phyloP scores from a whole-genome alignment of 2,329 filamentous ascomycete genomes.

The Monosporascus sp. region DNA sequence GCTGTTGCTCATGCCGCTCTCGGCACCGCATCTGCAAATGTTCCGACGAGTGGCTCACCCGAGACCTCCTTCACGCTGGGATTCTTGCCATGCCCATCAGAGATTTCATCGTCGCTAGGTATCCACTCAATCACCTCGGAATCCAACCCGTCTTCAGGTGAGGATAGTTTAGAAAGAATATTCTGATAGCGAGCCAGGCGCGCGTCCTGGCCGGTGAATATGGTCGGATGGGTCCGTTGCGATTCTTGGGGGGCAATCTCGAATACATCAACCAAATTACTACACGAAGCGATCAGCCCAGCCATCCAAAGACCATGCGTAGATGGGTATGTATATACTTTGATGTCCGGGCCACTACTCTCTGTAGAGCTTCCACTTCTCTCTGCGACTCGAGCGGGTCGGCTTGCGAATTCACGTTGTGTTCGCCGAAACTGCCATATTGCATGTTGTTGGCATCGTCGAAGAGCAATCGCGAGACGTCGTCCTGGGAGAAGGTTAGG shows the following conservation, averaged over 20 bases:
- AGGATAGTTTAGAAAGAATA: conserved; percentile 55
- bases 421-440: conserved; percentile 60
- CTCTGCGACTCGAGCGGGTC: conserved; percentile 59
- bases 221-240: conserved; percentile 22
- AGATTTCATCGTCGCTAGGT: conserved; percentile 43
- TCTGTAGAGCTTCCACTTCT: conserved; percentile 60
- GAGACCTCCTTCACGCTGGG: conserved; percentile 34
- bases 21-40: conserved; percentile 55
- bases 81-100: conserved; percentile 38
- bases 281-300: conserved; percentile 29
- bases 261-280: conserved; percentile 65
- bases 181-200: conserved; percentile 56
- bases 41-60: conserved; percentile 49
- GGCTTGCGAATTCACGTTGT: conserved; percentile 48
- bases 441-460: conserved; percentile 55
- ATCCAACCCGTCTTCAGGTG: conserved; percentile 36
- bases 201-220: conserved; percentile 47
- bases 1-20: conserved; percentile 38
- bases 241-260: conserved; percentile 54
- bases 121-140: conserved; percentile 47
- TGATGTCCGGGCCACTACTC: conserved; percentile 59
- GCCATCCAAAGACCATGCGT: background rate
- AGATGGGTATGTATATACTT: conserved; percentile 41
- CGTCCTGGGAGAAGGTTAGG: conserved; percentile 37
- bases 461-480: conserved; percentile 55